Evolutionary conservation across 345 rosid species (phyloP), one percentile per base, ranked within the genome.

Genomic region (Murraya paniculata): DNA sequence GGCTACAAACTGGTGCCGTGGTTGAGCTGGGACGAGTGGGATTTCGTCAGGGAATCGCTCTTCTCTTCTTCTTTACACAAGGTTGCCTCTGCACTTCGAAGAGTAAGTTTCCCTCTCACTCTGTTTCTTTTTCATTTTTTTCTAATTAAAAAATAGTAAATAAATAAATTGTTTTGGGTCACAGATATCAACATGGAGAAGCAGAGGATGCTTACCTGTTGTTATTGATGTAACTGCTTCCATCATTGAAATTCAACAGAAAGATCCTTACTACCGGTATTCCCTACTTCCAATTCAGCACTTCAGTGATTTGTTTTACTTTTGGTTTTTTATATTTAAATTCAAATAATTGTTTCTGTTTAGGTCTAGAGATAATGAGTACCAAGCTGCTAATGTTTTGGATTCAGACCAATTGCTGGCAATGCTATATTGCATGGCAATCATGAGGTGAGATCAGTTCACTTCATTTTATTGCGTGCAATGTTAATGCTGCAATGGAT

Each of bases 21-120:
- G 98, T 81, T 96, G 82, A 94, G 79, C 71, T 94, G 99, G 98
- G 82, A 88, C 25, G 98, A 96, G 80, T 94, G 99, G 99, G 95
- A 90, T 81, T 82, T 73, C 53, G 93, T 96, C 18, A 84, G 93
- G 79, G 93, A 87, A 62, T 89, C 91, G 76, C 90, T 97, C 74
- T 94, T 94, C 90, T 94, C 97, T 35, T 88, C 91, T 78, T 89
- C 94, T 35, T 83, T 90, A 25, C 73, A 80, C 24, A 77, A 85
- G 61, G 74, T 90, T 58, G 77, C 86, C 65, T 89, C 79, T 71
- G 97, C 97, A 41, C 83, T 96, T 48, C 38, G 78, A 39, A 88
- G 98, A 85, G 99, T 96, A 85, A 83, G 85, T 75, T 45, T 16
- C 56, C 1, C 41, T 55, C 38, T 75, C 30, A 18, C 36, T 66